Evolutionary conservation across 2,329 filamentous ascomycete species (phyloP).

Genomic region (Seiridium unicorne): DNA sequence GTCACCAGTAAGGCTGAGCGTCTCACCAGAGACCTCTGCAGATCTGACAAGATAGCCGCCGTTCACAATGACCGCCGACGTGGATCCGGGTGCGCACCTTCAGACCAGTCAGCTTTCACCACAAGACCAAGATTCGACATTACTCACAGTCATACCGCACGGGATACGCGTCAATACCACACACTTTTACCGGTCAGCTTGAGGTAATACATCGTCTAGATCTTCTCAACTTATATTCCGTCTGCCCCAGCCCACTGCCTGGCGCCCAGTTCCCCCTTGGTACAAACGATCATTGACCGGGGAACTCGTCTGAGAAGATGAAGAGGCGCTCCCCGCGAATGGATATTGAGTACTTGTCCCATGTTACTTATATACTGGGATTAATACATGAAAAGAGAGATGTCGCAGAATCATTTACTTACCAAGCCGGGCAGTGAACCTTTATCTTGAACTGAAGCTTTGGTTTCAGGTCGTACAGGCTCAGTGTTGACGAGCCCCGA

Average conservation of each 20-base stretch:
- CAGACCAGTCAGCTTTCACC: too few relatives aligned
- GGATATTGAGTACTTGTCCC: constrained; percentile 65
- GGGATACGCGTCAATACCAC: neutral
- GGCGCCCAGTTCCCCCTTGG: constrained; percentile 49
- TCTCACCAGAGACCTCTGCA: constrained; percentile 52
- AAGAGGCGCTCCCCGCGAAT: constrained; percentile 64
- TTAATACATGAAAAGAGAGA: neutral
- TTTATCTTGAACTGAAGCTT: neutral
- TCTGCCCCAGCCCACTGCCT: neutral
- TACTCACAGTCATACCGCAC: neutral
- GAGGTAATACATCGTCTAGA: neutral
- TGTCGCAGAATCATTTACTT: neutral
- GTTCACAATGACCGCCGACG: constrained; percentile 53
- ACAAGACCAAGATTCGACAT: too few relatives aligned
- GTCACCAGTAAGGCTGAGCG: constrained; percentile 66
- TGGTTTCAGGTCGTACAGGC: neutral
- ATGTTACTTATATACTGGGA: constrained; percentile 49
- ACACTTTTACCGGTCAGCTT: neutral
- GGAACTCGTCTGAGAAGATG: constrained; percentile 66
- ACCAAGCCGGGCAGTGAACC: neutral
- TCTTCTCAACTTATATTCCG: neutral
- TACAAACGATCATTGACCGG: constrained; percentile 58
- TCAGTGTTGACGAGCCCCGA: neutral
- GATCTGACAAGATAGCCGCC: constrained; percentile 64
- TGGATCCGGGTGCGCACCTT: constrained; percentile 36